phyloP scores from a whole-genome alignment of 2,329 filamentous ascomycete species.

The Myriosclerotinia curreyana region DNA sequence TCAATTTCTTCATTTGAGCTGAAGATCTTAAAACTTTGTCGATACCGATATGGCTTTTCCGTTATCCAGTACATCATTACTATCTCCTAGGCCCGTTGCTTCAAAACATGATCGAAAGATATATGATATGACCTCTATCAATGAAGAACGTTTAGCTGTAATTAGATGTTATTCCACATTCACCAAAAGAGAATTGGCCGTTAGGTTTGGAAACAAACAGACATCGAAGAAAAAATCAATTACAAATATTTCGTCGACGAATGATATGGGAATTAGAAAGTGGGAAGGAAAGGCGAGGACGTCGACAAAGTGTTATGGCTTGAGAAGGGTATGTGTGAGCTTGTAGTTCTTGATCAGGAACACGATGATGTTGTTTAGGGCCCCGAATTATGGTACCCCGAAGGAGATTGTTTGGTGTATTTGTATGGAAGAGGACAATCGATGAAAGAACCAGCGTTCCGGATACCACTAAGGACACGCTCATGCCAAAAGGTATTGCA shows the following conservation, averaged over 20 bases:
- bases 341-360: neutral
- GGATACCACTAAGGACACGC: constrained; percentile 57
- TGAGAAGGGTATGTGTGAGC: constrained; percentile 43
- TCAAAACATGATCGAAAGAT: constrained; percentile 6
- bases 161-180: neutral
- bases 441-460: constrained; percentile 64
- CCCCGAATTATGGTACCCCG: constrained; percentile 63
- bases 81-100: neutral
- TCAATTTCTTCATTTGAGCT: neutral
- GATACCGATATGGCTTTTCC: neutral
- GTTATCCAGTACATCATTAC: neutral
- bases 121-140: constrained; percentile 3
- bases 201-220: constrained; percentile 9
- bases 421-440: constrained; percentile 65
- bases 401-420: constrained; percentile 68
- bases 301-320: constrained; percentile 44
- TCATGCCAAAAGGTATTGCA: constrained; percentile 39
- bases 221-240: constrained; percentile 5
- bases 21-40: neutral
- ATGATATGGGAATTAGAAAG: constrained; percentile 36
- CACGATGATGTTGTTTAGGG: constrained; percentile 51
- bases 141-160: constrained; percentile 10
- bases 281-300: constrained; percentile 42
- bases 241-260: constrained; percentile 22
- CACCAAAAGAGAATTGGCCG: constrained; percentile 19